These are phyloP conservation scores for Diaporthe sp. DNA, from an alignment of 2,329 filamentous ascomycete genomes.

Conservation along the genomic window DNA sequence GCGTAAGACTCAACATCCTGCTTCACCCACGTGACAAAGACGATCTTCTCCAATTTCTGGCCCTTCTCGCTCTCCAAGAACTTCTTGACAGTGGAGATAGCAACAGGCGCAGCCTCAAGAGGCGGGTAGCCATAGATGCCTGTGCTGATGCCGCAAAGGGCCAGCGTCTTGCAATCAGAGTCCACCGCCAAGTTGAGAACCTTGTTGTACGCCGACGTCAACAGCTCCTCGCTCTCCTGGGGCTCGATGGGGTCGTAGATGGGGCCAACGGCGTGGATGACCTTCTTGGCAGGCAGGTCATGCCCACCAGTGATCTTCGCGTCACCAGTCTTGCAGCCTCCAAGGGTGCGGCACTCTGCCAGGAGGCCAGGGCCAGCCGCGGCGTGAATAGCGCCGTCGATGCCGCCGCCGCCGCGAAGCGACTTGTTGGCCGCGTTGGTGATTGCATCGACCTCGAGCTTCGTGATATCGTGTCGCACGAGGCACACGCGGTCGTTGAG, in stretches of 20 bases:
- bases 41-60: conserved; percentile 74
- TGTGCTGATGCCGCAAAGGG: conserved; percentile 88
- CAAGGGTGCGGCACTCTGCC: conserved; percentile 78
- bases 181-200: conserved; percentile 80
- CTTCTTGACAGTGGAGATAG: conserved; percentile 69
- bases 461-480: conserved; percentile 85
- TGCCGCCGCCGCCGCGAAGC: conserved; percentile 89
- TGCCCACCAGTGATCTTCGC: conserved; percentile 89
- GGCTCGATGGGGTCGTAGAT: conserved; percentile 69
- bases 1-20: conserved; percentile 85
- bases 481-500: conserved; percentile 81
- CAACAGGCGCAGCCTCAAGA: conserved; percentile 77
- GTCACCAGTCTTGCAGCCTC: conserved; percentile 81
- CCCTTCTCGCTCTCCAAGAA: conserved; percentile 65
- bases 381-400: conserved; percentile 88
- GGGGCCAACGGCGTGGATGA: conserved; percentile 94
- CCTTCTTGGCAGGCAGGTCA: conserved; percentile 78
- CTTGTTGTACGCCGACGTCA: conserved; percentile 76
- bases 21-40: conserved; percentile 86
- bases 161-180: conserved; percentile 77
- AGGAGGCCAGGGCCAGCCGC: conserved; percentile 80
- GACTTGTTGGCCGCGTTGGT: conserved; percentile 91
- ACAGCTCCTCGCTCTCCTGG: conserved; percentile 60
- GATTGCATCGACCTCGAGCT: conserved; percentile 82
- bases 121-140: conserved; percentile 92